Evolutionary conservation across 768 basidiomycete species (phyloP), one percentile per base, ranked within the genome.

Genomic region (Boletellus sp.): DNA sequence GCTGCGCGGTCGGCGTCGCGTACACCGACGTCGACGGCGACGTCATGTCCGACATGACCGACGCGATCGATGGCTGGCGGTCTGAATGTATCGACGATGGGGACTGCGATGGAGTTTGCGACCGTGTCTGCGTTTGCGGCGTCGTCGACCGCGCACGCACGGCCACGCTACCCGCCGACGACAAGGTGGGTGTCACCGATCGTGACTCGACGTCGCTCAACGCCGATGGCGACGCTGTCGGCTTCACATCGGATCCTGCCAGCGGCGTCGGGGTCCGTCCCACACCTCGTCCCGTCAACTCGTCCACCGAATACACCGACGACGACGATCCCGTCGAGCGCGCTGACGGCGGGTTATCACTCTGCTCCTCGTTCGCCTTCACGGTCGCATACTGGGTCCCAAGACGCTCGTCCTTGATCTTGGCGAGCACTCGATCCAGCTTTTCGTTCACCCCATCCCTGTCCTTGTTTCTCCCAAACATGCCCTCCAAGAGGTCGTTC

Each of bases 11-110:
- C 0, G 73, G 70, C 0, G 80, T 80, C 2, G 74, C 74, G 35
- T 83, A 81, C 16, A 56, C 33, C 66, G 81, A 79, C 3, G 61
- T 53, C 13, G 61, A 61, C 3, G 61, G 51, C 13, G 61, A 61
- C 28, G 61, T 62, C 20, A 74, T 56, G 50, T 84, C 83, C 2
- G 89, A 87, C 69, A 88, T 73, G 51, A 87, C 80, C 24, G 87
- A 89, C 1, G 84, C 83, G 48, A 89, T 80, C 0, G 89, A 90
- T 0, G 83, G 80, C 46, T 91, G 80, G 17, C 83, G 78, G 22
- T 78, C 70, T 42, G 64, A 42, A 36, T 54, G 54, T 1, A 67
- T 39, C 15, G 59, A 44, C 0, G 54, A 44, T 2, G 53, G 56
- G 1, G 55, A 35, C 2, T 57, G 46, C 0, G 47, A 45, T 0